Conservation (phyloP, 306 rosid genomes). For the barrel medic (Medicago truncatula) region MtrunA17r5.0-ANR NC_053045.1:52669501-52670000, state of each 20-base stretch:
- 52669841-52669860: background rate
- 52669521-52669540: background rate
- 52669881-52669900: conserved; percentile 12
- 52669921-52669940: conserved; percentile 22
- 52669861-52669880: background rate
- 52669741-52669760: background rate
- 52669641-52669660: background rate
- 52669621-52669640: background rate
- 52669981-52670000: conserved; percentile 80
- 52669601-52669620: background rate
- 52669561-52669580: too few species aligned
- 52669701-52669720: background rate
- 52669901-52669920: background rate
- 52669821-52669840: background rate
- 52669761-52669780: background rate
- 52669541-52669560: too few species aligned
- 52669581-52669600: too few species aligned
- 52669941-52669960: conserved; percentile 31
- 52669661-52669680: background rate
- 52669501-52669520: background rate
- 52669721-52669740: background rate
- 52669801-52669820: too few species aligned
- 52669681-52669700: background rate
- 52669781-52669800: too few species aligned
- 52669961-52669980: conserved; percentile 68